phyloP scores from a whole-genome alignment of 768 basidiomycete species.

The Leccinum sublutescens region DNA sequence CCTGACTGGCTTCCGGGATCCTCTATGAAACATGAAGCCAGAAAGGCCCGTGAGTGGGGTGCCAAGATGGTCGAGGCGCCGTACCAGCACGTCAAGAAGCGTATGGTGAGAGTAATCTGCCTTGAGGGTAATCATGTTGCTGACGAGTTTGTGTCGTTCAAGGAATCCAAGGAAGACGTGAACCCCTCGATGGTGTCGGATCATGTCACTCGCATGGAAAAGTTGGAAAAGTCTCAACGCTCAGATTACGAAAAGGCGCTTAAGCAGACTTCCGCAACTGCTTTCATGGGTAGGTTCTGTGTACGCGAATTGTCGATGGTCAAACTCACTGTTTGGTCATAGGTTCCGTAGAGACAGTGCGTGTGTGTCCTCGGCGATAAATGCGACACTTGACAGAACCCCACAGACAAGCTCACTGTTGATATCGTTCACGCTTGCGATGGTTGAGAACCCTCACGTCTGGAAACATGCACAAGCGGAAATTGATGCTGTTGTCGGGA shows the following conservation, averaged over 20 bases:
- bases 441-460: constrained; percentile 12
- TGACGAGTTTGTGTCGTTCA: background rate
- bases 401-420: constrained; percentile 2
- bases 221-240: constrained; percentile 4
- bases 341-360: constrained; percentile 17
- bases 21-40: constrained; percentile 14
- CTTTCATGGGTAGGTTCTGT: constrained; percentile 14
- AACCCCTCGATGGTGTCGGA: constrained; percentile 15
- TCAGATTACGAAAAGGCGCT: constrained; percentile 15
- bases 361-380: background rate
- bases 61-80: constrained; percentile 14
- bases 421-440: constrained; percentile 11
- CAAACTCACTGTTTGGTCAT: background rate
- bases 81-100: constrained; percentile 12
- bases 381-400: background rate
- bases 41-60: constrained; percentile 5
- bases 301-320: too few species aligned
- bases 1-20: constrained; percentile 29
- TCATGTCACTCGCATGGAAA: constrained; percentile 11
- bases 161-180: constrained; percentile 8
- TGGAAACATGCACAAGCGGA: constrained; percentile 12
- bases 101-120: constrained; percentile 3
- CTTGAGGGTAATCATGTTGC: background rate
- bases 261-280: constrained; percentile 13
- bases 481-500: constrained; percentile 10